Evolutionary conservation across 164 flowering plant species (phyloP).

Genomic region (Chimonanthus salicifolius): DNA sequence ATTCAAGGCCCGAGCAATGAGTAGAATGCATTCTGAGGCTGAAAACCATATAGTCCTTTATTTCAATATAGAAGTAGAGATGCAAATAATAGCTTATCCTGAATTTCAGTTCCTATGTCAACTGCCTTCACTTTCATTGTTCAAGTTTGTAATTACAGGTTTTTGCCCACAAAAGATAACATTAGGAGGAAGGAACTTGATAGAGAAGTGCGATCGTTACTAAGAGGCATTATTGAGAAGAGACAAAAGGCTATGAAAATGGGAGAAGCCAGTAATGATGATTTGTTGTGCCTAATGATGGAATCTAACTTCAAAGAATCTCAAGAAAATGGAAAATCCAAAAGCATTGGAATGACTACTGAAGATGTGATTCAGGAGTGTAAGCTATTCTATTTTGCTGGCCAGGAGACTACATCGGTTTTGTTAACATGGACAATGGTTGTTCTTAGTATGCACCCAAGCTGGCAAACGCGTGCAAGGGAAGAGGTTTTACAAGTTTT

Average conservation of each 20-base stretch:
- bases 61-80: no score
- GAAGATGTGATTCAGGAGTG: constrained; percentile 11
- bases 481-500: no score
- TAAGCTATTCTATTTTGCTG: constrained; percentile 11
- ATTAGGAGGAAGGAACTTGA: constrained; percentile 29
- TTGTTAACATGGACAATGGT: constrained; percentile 10
- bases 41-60: no score
- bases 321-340: constrained; percentile 17
- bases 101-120: background rate
- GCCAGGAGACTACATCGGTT: no score
- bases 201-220: constrained; percentile 15
- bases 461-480: constrained; percentile 3
- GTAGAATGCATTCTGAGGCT: no score
- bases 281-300: constrained; percentile 35
- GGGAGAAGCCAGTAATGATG: constrained; percentile 22
- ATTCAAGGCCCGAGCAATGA: no score
- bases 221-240: constrained; percentile 27
- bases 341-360: constrained; percentile 23
- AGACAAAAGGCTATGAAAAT: constrained; percentile 22
- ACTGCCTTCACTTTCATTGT: background rate
- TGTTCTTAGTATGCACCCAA: constrained; percentile 6
- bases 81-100: background rate
- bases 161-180: constrained; percentile 39
- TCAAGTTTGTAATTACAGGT: background rate
- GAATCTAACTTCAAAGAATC: constrained; percentile 2